Evolutionary conservation across 345 rosid species (phyloP).

Genomic region (Populus davidiana): DNA sequence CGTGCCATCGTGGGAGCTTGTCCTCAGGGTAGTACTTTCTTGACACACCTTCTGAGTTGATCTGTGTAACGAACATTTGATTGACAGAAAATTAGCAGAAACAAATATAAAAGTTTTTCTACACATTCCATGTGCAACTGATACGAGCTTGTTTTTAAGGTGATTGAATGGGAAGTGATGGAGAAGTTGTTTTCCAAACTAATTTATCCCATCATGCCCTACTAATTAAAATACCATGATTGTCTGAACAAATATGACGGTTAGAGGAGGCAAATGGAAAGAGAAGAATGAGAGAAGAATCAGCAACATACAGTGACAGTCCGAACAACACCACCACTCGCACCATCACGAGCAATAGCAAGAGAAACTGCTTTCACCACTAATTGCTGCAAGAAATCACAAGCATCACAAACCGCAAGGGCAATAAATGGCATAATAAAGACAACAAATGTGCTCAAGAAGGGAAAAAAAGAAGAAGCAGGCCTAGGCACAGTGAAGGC

Average conservation of each 20-base stretch:
- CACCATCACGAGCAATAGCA: conserved; percentile 61
- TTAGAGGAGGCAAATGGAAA: not conserved
- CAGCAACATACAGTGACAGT: conserved; percentile 74
- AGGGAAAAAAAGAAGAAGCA: not conserved
- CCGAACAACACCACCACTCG: conserved; percentile 97
- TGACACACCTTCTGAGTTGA: conserved; percentile 80
- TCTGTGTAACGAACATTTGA: conserved; percentile 38
- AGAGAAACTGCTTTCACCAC: conserved; percentile 80
- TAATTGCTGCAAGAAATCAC: conserved; percentile 55
- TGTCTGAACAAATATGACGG: not conserved
- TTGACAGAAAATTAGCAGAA: not conserved
- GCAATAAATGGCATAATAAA: not conserved
- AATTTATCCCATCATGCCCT: not conserved
- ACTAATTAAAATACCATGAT: too few species aligned
- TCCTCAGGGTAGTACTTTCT: conserved; percentile 91
- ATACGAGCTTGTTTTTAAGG: too few species aligned
- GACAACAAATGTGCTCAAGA: not conserved
- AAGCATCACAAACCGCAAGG: not conserved
- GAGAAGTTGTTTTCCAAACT: not conserved
- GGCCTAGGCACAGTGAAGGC: too few species aligned
- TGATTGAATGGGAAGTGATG: not conserved
- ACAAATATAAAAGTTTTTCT: not conserved
- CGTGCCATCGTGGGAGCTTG: conserved; percentile 81
- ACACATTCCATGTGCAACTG: not conserved
- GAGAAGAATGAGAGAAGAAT: not conserved